A percentile compares a stretch with the other conserved stretches of the same genome.
Evolutionary conservation across 179 eudicot genomes (phyloP).

Genomic region (Amaranthus tricolor): DNA sequence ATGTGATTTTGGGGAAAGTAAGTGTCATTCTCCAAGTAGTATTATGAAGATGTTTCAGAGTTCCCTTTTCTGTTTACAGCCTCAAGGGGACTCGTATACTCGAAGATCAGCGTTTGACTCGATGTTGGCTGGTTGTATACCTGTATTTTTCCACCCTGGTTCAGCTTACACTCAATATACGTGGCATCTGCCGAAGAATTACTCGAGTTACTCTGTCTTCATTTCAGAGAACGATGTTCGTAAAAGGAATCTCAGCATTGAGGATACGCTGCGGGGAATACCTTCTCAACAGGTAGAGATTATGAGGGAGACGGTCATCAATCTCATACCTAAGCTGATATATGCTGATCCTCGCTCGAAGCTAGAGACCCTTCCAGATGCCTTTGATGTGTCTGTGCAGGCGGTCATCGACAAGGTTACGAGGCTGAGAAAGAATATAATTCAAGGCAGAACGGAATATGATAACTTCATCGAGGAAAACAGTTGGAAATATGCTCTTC

Average conservation of each 20-base stretch:
- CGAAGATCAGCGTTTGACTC: conserved; percentile 89
- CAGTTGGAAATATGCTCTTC: conserved; percentile 78
- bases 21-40: conserved; percentile 83
- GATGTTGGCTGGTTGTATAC: conserved; percentile 87
- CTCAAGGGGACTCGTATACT: conserved; percentile 91
- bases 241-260: conserved; percentile 51
- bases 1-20: conserved; percentile 71
- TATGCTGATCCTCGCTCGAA: conserved; percentile 89
- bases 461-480: conserved; percentile 63
- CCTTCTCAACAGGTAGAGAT: conserved; percentile 57
- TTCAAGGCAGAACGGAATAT: conserved; percentile 48
- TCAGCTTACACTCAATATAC: conserved; percentile 82
- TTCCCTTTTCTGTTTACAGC: conserved; percentile 84
- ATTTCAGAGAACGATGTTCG: conserved; percentile 73
- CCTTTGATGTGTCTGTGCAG: conserved; percentile 79
- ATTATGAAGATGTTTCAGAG: conserved; percentile 92
- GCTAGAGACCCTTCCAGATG: conserved; percentile 67
- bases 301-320: conserved; percentile 76
- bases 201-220: conserved; percentile 64
- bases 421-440: conserved; percentile 54
- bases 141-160: conserved; percentile 90
- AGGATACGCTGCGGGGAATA: conserved; percentile 52
- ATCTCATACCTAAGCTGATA: conserved; percentile 61
- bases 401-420: conserved; percentile 72
- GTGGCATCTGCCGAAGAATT: conserved; percentile 85